Conservation (phyloP, 1,139 yeast genomes). For the Hyphopichia fennica region DNA sequence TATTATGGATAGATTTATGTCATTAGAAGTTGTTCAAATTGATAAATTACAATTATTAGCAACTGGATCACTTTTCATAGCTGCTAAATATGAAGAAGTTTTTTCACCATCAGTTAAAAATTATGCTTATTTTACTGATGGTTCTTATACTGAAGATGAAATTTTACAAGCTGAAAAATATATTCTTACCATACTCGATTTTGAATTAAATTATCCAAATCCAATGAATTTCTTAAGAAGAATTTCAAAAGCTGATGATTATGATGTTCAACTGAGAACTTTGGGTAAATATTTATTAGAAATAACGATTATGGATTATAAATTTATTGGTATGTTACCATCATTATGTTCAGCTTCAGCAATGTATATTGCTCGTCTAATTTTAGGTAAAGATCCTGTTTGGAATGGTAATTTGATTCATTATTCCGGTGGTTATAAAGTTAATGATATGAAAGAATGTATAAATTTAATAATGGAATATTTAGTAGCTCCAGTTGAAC, state of each 20-base stretch:
- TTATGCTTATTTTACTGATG: conserved; percentile 87
- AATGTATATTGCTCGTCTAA: conserved; percentile 82
- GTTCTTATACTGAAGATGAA: conserved; percentile 80
- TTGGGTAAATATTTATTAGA: conserved; percentile 88
- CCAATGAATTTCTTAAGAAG: conserved; percentile 94
- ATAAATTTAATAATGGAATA: conserved; percentile 76
- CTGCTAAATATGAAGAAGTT: conserved; percentile 95
- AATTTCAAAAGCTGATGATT: conserved; percentile 92
- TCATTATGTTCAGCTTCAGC: conserved; percentile 89
- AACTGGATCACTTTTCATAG: conserved; percentile 85
- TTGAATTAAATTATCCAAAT: conserved; percentile 84
- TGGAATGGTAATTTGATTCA: conserved; percentile 86
- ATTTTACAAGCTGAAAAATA: conserved; percentile 85
- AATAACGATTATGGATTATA: conserved; percentile 76
- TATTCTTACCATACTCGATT: conserved; percentile 71
- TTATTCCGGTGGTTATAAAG: conserved; percentile 89
- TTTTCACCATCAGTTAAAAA: conserved; percentile 86
- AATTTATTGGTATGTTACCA: conserved; percentile 76
- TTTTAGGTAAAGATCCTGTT: conserved; percentile 67
- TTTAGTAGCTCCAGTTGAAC: conserved; percentile 79
- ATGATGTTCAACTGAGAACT: conserved; percentile 89
- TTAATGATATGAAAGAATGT: conserved; percentile 68
- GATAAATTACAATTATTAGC: conserved; percentile 88
- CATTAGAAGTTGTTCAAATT: conserved; percentile 74
- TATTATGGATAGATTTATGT: conserved; percentile 87